These are phyloP conservation scores for Penicillium fimorum DNA, from an alignment of 495 filamentous ascomycete species.

Conservation along the genomic window DNA sequence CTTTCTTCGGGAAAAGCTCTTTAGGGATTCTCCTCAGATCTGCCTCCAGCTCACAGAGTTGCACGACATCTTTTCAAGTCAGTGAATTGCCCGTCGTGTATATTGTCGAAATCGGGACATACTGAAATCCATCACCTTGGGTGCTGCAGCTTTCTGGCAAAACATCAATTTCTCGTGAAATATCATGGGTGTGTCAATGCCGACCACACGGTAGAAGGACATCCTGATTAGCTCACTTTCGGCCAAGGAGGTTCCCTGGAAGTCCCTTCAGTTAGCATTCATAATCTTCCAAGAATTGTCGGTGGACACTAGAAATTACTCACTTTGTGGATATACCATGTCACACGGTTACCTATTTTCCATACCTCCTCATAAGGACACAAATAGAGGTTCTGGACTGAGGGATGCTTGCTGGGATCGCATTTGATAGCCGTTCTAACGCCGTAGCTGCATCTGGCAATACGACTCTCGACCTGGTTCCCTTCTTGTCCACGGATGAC, in stretches of 20 bases:
- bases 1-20: slow-evolving; percentile 19
- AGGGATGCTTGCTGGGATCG: slow-evolving; percentile 29
- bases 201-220: background rate
- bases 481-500: slow-evolving; percentile 41
- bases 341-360: slow-evolving; percentile 13
- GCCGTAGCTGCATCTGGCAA: slow-evolving; percentile 53
- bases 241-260: slow-evolving; percentile 4
- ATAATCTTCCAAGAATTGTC: background rate
- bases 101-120: background rate
- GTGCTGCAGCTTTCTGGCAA: background rate
- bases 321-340: slow-evolving; percentile 40
- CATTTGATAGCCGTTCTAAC: slow-evolving; percentile 26
- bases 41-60: slow-evolving; percentile 20
- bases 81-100: background rate
- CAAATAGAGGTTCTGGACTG: background rate
- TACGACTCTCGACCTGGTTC: slow-evolving; percentile 47
- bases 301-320: background rate
- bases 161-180: background rate
- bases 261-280: background rate
- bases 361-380: slow-evolving; percentile 26
- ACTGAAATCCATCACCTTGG: background rate
- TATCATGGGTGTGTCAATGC: background rate
- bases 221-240: slow-evolving; percentile 13
- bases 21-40: slow-evolving; percentile 28
- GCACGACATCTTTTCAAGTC: slow-evolving; percentile 9